phyloP scores from a whole-genome alignment of 306 rosid genomes.

The Luffa acutangula region DNA sequence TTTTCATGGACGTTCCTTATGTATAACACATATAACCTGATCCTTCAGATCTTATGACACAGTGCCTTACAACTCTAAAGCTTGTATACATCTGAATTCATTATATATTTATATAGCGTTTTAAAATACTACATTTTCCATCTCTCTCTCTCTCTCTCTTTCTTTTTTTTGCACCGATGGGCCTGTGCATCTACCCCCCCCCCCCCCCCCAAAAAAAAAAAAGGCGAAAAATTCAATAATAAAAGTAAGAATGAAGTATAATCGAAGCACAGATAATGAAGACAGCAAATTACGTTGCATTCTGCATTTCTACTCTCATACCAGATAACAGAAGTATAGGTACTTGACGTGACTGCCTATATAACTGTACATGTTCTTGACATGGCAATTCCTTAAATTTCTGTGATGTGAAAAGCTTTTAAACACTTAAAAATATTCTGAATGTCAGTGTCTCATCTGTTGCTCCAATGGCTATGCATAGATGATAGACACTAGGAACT shows the following conservation, averaged over 20 bases:
- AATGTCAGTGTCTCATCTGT: not conserved
- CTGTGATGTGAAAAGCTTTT: not conserved
- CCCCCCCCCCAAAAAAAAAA: not conserved
- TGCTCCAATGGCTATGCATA: not conserved
- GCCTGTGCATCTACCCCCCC: not conserved
- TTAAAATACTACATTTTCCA: not conserved
- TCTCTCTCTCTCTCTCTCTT: no score
- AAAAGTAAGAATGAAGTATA: not conserved
- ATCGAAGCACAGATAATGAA: not conserved
- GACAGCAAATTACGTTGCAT: not conserved
- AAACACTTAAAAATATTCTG: not conserved
- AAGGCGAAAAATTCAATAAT: not conserved
- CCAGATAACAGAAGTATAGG: not conserved
- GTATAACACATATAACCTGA: not conserved
- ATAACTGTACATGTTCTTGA: not conserved
- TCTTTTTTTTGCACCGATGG: no score
- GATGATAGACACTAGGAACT: not conserved
- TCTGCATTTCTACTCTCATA: not conserved
- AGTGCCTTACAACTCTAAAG: not conserved
- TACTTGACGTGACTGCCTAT: not conserved
- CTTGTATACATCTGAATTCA: not conserved
- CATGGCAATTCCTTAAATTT: not conserved
- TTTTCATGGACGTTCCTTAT: not conserved
- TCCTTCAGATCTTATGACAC: not conserved
- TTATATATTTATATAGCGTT: not conserved